Base-by-base conservation (phyloP, 2,329 filamentous ascomycete species). In the Rhynchosporium agropyri region DNA sequence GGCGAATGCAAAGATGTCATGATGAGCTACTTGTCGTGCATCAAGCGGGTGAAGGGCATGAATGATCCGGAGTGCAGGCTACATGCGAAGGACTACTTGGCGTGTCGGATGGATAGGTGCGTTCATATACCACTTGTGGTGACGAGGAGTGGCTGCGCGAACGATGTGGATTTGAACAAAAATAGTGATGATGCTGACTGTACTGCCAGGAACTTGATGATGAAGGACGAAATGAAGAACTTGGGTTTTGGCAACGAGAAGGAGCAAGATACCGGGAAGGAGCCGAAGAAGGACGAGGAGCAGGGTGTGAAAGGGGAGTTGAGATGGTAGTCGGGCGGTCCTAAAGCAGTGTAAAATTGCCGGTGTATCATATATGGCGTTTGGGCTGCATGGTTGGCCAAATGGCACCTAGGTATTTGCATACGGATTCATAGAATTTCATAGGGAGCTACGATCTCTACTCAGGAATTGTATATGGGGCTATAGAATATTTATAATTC, bases 1-100 rank as follows among this genome's bases (percentile, higher is more conserved):
- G 91, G 92, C 73, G 95, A 99, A 80, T 99, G 95, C 83, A 97
- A 94, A 76, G 81, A 89, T 63, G 85, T 96, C 68, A 98, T 98
- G 86, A 84, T 84, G 63, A 83, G 83, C 58, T 99, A 99, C 74
- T 84, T 99, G 54, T 83, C 84, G 63, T 99, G 95, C 76, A 88
- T 99, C 75, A 95, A 93, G 75, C 89, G 85, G 66, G 87, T 89
- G 67, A 86, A 87, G 70, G 95, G 95, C 29, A 85, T 90, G 71
- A 98, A 98, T 74, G 90, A 95, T 68, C 83, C 91, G 65, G 87
- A 91, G 73, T 99, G 95, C 76, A 88, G 95, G 62, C 81, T 86
- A 72, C 78, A 97, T 60, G 93, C 93, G 64, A 98, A 97, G 79
- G 84, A 86, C 36, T 99, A 99, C 76, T 80, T 99, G 60, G 81